Conservation (phyloP, 2,329 filamentous ascomycete genomes). For the Neodidymelliopsis sp. region DNA sequence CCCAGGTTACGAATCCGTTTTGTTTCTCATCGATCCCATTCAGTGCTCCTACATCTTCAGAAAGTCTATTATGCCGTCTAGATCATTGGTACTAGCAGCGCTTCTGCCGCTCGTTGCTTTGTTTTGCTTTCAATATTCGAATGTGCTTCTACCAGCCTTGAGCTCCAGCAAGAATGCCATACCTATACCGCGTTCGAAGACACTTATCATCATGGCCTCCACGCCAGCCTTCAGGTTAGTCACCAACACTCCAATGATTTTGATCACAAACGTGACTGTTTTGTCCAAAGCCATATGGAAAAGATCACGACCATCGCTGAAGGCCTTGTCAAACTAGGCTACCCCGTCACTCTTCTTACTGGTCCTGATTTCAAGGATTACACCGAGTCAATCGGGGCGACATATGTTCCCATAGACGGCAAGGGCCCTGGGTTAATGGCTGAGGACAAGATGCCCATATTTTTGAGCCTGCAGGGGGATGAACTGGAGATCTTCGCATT, state of each 20-base stretch:
- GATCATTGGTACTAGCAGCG: background rate
- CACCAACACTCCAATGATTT: background rate
- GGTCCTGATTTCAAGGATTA: conserved; percentile 46
- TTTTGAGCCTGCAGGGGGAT: conserved; percentile 32
- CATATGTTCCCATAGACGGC: conserved; percentile 15
- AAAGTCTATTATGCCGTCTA: background rate
- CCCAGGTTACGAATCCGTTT: no score
- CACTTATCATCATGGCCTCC: conserved; percentile 29
- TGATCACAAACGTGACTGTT: background rate
- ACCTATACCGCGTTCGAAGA: conserved; percentile 10
- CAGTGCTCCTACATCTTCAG: no score
- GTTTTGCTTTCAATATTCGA: conserved; percentile 3
- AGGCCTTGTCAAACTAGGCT: conserved; percentile 51
- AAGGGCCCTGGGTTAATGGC: conserved; percentile 18
- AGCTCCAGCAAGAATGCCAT: background rate
- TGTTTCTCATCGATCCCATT: no score
- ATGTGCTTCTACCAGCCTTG: background rate
- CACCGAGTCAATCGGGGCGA: conserved; percentile 32
- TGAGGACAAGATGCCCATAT: conserved; percentile 27
- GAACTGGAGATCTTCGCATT: conserved; percentile 45
- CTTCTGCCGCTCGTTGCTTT: conserved; percentile 6
- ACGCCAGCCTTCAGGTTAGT: conserved; percentile 20
- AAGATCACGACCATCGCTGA: conserved; percentile 41
- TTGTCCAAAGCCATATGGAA: conserved; percentile 27
- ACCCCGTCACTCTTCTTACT: conserved; percentile 53